A percentile compares a stretch with the other conserved stretches of the same genome.
phyloP scores from a whole-genome alignment of 306 rosid species.

The Chamaecrista fasciculata region DNA sequence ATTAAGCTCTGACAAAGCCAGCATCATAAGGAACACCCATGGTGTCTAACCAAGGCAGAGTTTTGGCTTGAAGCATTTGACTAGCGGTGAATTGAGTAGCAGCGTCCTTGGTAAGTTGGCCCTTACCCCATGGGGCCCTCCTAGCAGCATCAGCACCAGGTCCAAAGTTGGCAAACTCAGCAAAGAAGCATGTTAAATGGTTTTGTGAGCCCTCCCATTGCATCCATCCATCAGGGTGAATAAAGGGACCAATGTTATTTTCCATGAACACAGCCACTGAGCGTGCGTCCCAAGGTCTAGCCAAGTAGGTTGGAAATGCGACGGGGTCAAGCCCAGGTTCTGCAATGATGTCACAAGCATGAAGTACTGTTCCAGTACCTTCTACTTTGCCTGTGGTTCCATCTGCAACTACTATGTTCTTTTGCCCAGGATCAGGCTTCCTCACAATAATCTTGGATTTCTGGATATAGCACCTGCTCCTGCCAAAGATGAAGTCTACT shows the following conservation, averaged over 20 bases:
- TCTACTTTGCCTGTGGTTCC: constrained; percentile 25
- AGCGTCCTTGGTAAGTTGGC: constrained; percentile 38
- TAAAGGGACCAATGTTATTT: constrained; percentile 37
- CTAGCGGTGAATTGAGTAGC: constrained; percentile 47
- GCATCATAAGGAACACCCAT: constrained; percentile 32
- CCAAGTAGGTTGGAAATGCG: constrained; percentile 41
- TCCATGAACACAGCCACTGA: constrained; percentile 63
- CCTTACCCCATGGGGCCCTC: constrained; percentile 61
- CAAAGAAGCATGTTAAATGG: constrained; percentile 42
- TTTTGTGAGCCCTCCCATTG: constrained; percentile 29
- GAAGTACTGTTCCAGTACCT: constrained; percentile 53
- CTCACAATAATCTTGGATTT: constrained; percentile 50
- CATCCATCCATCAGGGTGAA: constrained; percentile 48
- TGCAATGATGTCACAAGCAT: constrained; percentile 54
- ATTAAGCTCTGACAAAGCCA: not conserved
- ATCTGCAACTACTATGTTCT: constrained; percentile 59
- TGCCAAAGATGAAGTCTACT: constrained; percentile 70
- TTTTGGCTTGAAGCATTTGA: constrained; percentile 28
- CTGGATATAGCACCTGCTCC: constrained; percentile 42
- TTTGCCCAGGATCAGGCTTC: constrained; percentile 40
- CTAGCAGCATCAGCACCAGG: constrained; percentile 35
- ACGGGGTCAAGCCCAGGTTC: constrained; percentile 26
- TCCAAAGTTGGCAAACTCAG: constrained; percentile 65
- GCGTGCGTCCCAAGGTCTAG: constrained; percentile 73
- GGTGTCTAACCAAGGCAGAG: constrained; percentile 40